Conservation (phyloP, 2,329 filamentous ascomycete species). For the Claviceps purpurea region DNA sequence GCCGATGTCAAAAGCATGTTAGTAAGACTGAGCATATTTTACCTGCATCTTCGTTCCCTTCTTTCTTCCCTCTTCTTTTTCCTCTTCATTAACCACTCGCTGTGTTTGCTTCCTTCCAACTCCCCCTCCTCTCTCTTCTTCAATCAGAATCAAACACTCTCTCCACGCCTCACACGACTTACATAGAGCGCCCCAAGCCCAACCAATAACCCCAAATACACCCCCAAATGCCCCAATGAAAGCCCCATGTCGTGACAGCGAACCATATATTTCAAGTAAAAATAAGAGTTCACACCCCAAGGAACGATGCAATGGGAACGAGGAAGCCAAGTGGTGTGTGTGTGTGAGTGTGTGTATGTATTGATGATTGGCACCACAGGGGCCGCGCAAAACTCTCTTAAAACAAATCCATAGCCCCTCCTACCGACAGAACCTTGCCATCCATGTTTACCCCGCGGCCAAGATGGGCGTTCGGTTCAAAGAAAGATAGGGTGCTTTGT, state of each 20-base stretch:
- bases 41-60: neutral
- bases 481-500: too few species aligned
- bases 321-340: neutral
- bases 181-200: constrained; percentile 27
- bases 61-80: neutral
- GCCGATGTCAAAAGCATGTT: neutral
- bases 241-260: constrained; percentile 12
- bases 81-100: neutral
- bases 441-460: too few species aligned
- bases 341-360: too few species aligned
- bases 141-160: neutral
- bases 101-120: neutral
- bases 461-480: too few species aligned
- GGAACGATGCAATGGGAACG: too few species aligned
- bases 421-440: too few species aligned
- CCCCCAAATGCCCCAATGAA: constrained; percentile 21
- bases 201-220: constrained; percentile 26
- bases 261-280: too few species aligned
- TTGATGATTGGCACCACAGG: neutral
- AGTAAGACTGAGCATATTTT: too few species aligned
- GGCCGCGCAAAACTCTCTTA: constrained; percentile 4
- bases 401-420: neutral
- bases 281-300: too few species aligned
- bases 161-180: constrained; percentile 11
- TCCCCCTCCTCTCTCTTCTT: neutral